Conservation (phyloP, 2,329 filamentous ascomycete species). For the Fusarium sp. region DNA sequence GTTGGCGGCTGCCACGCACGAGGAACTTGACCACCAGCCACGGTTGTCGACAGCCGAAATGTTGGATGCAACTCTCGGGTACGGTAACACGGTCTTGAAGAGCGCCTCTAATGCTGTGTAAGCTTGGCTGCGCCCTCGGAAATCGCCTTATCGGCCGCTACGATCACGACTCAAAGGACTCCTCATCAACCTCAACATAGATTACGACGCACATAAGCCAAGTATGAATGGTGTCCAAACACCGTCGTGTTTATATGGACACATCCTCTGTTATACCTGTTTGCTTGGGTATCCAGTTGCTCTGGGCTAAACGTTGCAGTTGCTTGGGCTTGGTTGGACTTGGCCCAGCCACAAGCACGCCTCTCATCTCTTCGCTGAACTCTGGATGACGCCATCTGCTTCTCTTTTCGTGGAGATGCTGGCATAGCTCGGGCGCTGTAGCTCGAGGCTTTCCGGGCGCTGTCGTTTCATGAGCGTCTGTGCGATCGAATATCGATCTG, state of each 20-base stretch:
- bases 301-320: slow-evolving; percentile 7
- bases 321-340: slow-evolving; percentile 4
- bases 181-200: neutral
- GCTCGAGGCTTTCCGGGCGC: slow-evolving; percentile 35
- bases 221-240: neutral
- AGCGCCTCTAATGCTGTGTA: neutral
- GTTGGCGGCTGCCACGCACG: slow-evolving; percentile 1
- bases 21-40: slow-evolving; percentile 23
- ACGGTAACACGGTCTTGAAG: neutral
- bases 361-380: slow-evolving; percentile 19
- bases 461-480: slow-evolving; percentile 10
- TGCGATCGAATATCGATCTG: slow-evolving; percentile 1
- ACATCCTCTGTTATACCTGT: neutral
- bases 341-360: slow-evolving; percentile 17
- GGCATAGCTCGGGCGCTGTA: slow-evolving; percentile 7
- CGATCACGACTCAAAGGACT: slow-evolving; percentile 1
- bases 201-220: neutral
- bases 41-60: slow-evolving; percentile 13
- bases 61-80: neutral
- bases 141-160: slow-evolving; percentile 10
- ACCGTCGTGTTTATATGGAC: slow-evolving; percentile 4
- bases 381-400: slow-evolving; percentile 19
- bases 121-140: neutral
- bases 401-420: slow-evolving; percentile 1
- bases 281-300: neutral